Percentiles rank a stretch among this genome's conserved stretches.
Conservation (phyloP, 768 basidiomycete species). For the Lepiota venenata region DNA sequence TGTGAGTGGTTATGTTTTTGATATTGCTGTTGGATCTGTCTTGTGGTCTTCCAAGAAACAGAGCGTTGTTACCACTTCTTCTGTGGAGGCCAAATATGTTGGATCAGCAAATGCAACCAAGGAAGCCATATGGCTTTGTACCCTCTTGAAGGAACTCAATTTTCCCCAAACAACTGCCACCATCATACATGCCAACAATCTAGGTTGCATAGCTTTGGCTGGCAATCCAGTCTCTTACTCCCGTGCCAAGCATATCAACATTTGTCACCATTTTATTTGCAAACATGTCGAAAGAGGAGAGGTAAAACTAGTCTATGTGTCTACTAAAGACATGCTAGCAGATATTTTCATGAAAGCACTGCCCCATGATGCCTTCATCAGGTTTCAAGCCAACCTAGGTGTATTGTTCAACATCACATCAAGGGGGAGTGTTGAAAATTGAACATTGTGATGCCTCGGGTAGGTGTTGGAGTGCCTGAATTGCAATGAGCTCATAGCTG, state of each 20-base stretch:
- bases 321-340: conserved; percentile 20
- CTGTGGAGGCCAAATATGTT: conserved; percentile 33
- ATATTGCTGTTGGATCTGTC: conserved; percentile 24
- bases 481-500: too few species aligned
- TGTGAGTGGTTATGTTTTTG: conserved; percentile 28
- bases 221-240: conserved; percentile 25
- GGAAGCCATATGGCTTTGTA: conserved; percentile 16
- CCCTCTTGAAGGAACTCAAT: conserved; percentile 5
- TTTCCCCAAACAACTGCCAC: not conserved
- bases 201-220: conserved; percentile 17
- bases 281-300: conserved; percentile 18
- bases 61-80: conserved; percentile 28
- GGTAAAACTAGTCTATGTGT: conserved; percentile 14
- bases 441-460: too few species aligned
- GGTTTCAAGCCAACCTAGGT: not conserved
- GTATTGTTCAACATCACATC: too few species aligned
- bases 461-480: too few species aligned
- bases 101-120: conserved; percentile 23
- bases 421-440: too few species aligned
- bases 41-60: conserved; percentile 33
- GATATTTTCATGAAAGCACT: conserved; percentile 21
- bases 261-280: conserved; percentile 29
- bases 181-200: conserved; percentile 18
- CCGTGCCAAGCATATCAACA: conserved; percentile 34
- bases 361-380: not conserved